Conservation (phyloP, 768 basidiomycete species). For the Suillus bovinus region DNA sequence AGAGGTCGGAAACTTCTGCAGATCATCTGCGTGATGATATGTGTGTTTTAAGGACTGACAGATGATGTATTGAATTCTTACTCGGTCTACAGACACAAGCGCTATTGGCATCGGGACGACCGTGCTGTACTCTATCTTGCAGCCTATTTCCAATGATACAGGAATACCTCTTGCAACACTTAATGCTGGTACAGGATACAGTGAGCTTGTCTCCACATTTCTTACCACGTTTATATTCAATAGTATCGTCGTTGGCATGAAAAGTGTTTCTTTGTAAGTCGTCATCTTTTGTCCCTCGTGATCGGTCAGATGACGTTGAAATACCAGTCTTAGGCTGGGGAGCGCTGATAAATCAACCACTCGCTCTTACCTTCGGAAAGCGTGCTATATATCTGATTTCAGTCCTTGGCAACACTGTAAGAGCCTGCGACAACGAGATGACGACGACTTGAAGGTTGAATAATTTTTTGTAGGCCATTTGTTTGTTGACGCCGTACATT, state of each 20-base stretch:
- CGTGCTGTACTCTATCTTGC: conserved; percentile 20
- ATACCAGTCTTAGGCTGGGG: conserved; percentile 20
- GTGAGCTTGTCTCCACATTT: conserved; percentile 6
- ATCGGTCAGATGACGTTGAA: neutral
- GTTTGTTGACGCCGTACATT: conserved; percentile 21
- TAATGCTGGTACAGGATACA: conserved; percentile 22
- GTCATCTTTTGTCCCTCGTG: neutral
- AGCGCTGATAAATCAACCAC: conserved; percentile 20
- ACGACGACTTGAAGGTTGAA: neutral
- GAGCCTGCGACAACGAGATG: neutral
- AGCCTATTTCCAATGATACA: conserved; percentile 19
- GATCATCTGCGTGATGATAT: conserved; percentile 20
- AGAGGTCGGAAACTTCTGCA: conserved; percentile 17
- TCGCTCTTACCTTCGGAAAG: conserved; percentile 22
- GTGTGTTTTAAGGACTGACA: conserved; percentile 12
- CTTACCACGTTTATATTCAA: neutral
- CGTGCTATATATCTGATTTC: conserved; percentile 21
- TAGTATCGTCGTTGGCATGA: neutral
- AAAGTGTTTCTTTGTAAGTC: conserved; percentile 21
- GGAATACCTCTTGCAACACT: conserved; percentile 22
- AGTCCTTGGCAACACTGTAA: conserved; percentile 18
- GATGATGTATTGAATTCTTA: neutral
- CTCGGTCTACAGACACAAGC: conserved; percentile 15
- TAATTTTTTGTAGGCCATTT: conserved; percentile 15
- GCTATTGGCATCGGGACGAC: conserved; percentile 21